These are phyloP conservation scores for Alternaria panax DNA, from an alignment of 2,329 filamentous ascomycete genomes.

Conservation along the genomic window DNA sequence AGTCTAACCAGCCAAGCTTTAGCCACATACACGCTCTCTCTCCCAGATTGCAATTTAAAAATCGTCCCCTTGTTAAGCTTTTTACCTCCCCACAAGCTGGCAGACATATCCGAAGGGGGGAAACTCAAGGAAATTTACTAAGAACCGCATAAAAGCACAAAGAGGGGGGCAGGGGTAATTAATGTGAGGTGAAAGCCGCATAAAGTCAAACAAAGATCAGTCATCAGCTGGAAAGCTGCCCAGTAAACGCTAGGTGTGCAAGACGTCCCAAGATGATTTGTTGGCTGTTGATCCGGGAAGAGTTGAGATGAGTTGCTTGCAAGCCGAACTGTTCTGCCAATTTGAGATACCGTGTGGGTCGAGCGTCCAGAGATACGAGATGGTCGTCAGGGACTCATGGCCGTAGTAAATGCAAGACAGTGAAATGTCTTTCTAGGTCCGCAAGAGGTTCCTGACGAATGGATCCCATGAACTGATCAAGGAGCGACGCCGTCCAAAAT, in stretches of 20 bases:
- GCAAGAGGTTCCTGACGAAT: conserved; percentile 44
- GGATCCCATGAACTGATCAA: conserved; percentile 47
- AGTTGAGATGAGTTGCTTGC: conserved; percentile 29
- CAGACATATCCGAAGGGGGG: conserved; percentile 50
- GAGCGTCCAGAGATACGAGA: conserved; percentile 41
- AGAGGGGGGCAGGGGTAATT: conserved; percentile 37
- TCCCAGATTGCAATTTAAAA: conserved; percentile 44
- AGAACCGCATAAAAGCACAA: conserved; percentile 37
- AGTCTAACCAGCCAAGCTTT: conserved; percentile 31
- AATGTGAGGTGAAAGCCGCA: conserved; percentile 38
- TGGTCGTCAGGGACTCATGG: conserved; percentile 36
- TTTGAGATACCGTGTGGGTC: conserved; percentile 38
- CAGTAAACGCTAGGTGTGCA: conserved; percentile 35
- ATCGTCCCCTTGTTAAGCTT: conserved; percentile 47
- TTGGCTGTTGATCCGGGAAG: conserved; percentile 24
- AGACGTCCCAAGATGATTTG: conserved; percentile 29
- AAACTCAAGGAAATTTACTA: conserved; percentile 43
- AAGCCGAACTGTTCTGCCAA: conserved; percentile 32
- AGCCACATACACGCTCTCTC: conserved; percentile 17
- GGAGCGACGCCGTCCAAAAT: conserved; percentile 49
- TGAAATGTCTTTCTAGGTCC: conserved; percentile 43
- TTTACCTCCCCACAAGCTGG: conserved; percentile 52
- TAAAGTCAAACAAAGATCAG: conserved; percentile 42
- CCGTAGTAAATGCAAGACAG: conserved; percentile 34
- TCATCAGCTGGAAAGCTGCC: conserved; percentile 36